Evolutionary conservation across 306 rosid genomes (phyloP), one percentile per base, ranked within the genome.

Genomic region (Acacia confusa): DNA sequence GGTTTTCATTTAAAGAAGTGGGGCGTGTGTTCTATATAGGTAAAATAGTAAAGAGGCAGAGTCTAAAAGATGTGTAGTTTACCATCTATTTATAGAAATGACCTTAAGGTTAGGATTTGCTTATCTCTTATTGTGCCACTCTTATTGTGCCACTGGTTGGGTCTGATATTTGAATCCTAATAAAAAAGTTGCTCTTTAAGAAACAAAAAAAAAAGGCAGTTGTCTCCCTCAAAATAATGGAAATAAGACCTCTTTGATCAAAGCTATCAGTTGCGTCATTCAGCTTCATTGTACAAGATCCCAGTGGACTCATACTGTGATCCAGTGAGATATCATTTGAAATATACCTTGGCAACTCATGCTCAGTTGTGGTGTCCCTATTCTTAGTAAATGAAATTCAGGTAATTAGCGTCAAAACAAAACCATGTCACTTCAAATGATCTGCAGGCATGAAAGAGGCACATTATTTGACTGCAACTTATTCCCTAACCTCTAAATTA

Each of bases 221-320:
- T 69, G 32, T 44, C 28, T 27, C 78, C 77, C 70, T 63, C 63
- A 67, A 80, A 82, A 32, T 67, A 75, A 41, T 36, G 47, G 75
- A 34, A 50, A 71, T 53, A 58, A 47, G 77, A 78, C 78, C 30
- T 78, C 28, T 70, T 78, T 25, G 47, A 41, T 57, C 84, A 45
- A 24, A 41, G 14, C 19, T 24, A 68, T 95, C 99, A 41, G 96
- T 87, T 14, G 99, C 93, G 63, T 97, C 99, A 28, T 95, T 93
- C 75, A 95, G 87, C 84, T 95, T 95, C 99, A 95, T 95, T 12
- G 98, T 95, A 80, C 99, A 95, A 25, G 98, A 95, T 74, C 99
- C 99, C 70, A 95, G 79, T 24, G 99, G 99, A 72, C 93, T 95
- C 99, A 95, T 95, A 82, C 99, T 95, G 91, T 95, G 99, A 86